phyloP scores from a whole-genome alignment of 768 basidiomycete genomes.

The Xanthoconium purpureum region DNA sequence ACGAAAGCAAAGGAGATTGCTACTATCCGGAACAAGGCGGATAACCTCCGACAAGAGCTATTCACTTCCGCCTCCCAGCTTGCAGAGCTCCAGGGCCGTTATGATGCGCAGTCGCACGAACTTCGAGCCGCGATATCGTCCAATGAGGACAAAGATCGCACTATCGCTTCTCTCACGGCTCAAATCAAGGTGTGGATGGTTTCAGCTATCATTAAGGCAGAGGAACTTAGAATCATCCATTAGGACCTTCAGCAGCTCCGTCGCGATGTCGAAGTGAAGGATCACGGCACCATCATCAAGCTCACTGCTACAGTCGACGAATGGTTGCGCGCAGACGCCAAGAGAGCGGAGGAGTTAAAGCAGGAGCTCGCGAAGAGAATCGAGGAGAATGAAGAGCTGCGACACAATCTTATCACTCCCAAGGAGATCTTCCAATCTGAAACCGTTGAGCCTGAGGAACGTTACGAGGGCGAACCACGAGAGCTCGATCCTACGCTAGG shows the following conservation, averaged over 20 bases:
- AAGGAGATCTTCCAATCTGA: background rate
- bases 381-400: background rate
- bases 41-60: background rate
- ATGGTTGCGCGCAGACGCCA: background rate
- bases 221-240: too few species aligned
- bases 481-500: background rate
- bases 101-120: too few species aligned
- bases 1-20: background rate
- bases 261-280: background rate
- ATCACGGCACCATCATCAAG: background rate
- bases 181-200: too few species aligned
- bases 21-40: background rate
- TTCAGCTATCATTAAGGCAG: too few species aligned
- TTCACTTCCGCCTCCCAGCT: background rate
- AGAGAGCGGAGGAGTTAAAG: background rate
- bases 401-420: background rate
- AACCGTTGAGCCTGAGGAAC: background rate
- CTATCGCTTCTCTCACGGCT: background rate
- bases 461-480: background rate
- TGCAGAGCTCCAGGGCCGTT: background rate
- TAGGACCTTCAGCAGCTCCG: too few species aligned
- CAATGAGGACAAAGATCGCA: background rate
- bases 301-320: background rate
- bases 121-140: too few species aligned
- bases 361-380: background rate